Evolutionary conservation across 2,329 filamentous ascomycete species (phyloP).

Genomic region (Ophiocordyceps polyrhachis-furcata): DNA sequence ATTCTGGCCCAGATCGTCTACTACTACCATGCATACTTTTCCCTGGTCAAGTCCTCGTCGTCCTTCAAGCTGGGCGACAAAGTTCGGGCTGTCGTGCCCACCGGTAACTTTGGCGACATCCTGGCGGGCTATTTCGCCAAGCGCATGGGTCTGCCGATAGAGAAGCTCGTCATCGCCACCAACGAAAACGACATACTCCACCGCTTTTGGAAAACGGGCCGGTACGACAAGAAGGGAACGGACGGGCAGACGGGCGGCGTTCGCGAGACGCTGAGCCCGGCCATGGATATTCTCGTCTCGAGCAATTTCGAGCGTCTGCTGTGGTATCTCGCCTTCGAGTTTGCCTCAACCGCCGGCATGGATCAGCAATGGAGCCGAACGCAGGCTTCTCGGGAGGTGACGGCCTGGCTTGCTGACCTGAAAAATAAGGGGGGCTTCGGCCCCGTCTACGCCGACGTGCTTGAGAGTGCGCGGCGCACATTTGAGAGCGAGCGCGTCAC

Average conservation of each 20-base stretch:
- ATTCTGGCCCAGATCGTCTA: conserved; percentile 95
- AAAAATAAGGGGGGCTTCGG: conserved; percentile 69
- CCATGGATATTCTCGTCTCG: conserved; percentile 94
- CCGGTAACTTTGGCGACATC: conserved; percentile 89
- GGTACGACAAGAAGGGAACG: conserved; percentile 68
- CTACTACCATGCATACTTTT: conserved; percentile 92
- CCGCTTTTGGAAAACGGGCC: conserved; percentile 80
- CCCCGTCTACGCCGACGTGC: conserved; percentile 54
- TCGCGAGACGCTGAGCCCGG: conserved; percentile 80
- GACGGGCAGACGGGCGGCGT: conserved; percentile 54
- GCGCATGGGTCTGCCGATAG: conserved; percentile 70
- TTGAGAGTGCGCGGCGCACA: conserved; percentile 49
- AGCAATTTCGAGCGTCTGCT: conserved; percentile 93
- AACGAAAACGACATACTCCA: conserved; percentile 97
- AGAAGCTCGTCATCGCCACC: conserved; percentile 81
- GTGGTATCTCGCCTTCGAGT: conserved; percentile 77
- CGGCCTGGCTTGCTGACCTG: conserved; percentile 58
- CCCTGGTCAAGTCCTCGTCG: conserved; percentile 42
- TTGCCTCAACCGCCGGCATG: conserved; percentile 38
- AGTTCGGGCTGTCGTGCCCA: conserved; percentile 76
- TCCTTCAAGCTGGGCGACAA: conserved; percentile 46
- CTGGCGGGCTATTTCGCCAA: conserved; percentile 85
- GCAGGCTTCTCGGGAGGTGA: conserved; percentile 58
- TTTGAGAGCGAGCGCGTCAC: conserved; percentile 68
- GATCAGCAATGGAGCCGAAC: conserved; percentile 47